Evolutionary conservation across 2,329 filamentous ascomycete genomes (phyloP).

Genomic region (Xenosphaeropsis pyriputrescens): DNA sequence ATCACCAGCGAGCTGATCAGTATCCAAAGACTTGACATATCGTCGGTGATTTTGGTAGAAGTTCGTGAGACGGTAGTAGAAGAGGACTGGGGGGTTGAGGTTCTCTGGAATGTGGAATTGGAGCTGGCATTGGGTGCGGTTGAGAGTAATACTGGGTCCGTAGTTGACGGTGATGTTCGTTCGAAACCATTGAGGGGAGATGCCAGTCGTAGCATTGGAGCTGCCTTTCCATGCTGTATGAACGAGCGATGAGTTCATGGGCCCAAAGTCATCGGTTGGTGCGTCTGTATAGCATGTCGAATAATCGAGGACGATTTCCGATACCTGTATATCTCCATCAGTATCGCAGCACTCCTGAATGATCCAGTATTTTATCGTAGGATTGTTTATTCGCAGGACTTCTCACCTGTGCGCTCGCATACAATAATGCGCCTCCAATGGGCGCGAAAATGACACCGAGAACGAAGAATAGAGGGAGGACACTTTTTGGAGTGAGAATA

Average conservation of each 20-base stretch:
- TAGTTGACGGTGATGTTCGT: constrained; percentile 24
- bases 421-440: constrained; percentile 76
- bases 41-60: constrained; percentile 98
- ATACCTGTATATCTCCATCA: constrained; percentile 40
- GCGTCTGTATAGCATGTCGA: constrained; percentile 55
- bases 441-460: constrained; percentile 88
- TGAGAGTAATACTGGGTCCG: constrained; percentile 19
- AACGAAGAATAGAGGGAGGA: constrained; percentile 78
- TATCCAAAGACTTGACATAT: constrained; percentile 82
- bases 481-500: constrained; percentile 89
- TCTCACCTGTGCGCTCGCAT: constrained; percentile 65
- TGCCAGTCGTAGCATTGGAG: constrained; percentile 15
- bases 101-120: constrained; percentile 67
- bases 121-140: constrained; percentile 47
- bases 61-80: constrained; percentile 93
- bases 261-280: constrained; percentile 23
- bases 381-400: neutral
- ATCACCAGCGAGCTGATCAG: constrained; percentile 67
- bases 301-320: constrained; percentile 87
- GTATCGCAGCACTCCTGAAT: neutral
- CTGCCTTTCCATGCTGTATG: constrained; percentile 56
- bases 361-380: constrained; percentile 3
- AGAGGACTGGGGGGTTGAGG: constrained; percentile 67
- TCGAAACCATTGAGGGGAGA: constrained; percentile 7
- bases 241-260: constrained; percentile 43